Evolutionary conservation across 768 basidiomycete genomes (phyloP).

Genomic region (Lentinula lateritia): DNA sequence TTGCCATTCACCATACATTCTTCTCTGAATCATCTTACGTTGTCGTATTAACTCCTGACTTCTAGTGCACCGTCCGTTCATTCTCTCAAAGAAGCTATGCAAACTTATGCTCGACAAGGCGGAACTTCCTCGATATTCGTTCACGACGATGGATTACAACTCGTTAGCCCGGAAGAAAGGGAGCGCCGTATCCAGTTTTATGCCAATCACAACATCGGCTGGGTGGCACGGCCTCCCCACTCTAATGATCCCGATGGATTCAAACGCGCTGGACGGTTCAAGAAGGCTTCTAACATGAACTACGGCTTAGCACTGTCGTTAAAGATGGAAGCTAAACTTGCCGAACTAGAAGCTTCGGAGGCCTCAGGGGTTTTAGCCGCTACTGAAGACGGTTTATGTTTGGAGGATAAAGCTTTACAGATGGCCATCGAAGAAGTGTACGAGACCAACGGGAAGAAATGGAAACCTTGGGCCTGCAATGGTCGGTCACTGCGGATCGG

Average conservation of each 20-base stretch:
- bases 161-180: constrained; percentile 55
- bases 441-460: constrained; percentile 48
- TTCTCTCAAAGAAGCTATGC: constrained; percentile 81
- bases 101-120: constrained; percentile 88
- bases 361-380: constrained; percentile 25
- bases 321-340: constrained; percentile 50
- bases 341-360: constrained; percentile 36
- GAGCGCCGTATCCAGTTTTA: constrained; percentile 70
- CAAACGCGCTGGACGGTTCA: constrained; percentile 83
- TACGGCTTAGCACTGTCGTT: constrained; percentile 66
- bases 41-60: neutral
- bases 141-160: constrained; percentile 81
- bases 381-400: constrained; percentile 27
- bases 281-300: constrained; percentile 91
- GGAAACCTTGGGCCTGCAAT: constrained; percentile 75
- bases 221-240: constrained; percentile 78
- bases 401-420: constrained; percentile 71
- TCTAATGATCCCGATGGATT: constrained; percentile 56
- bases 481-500: constrained; percentile 72
- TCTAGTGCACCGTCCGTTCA: constrained; percentile 65
- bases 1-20: neutral
- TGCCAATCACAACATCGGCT: constrained; percentile 71
- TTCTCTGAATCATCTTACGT: neutral
- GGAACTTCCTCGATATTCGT: constrained; percentile 76
- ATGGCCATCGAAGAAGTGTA: constrained; percentile 72